These are phyloP conservation scores for Ustilago loliicola DNA, from an alignment of 1,284 basidiomycete genomes.

Conservation along the genomic window DNA sequence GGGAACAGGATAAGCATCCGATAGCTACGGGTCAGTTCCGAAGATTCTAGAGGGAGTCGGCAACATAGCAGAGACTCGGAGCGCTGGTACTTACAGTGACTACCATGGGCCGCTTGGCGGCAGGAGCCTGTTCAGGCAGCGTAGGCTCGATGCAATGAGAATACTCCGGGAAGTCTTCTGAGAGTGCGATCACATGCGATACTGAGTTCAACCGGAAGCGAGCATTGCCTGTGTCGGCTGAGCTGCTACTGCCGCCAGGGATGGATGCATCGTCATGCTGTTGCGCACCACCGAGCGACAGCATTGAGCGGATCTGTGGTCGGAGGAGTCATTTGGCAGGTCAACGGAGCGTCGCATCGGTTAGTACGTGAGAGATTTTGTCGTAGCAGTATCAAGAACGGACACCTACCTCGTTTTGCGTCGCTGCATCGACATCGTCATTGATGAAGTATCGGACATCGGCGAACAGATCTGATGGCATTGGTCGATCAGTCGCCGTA, in stretches of 20 bases:
- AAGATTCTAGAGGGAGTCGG: background rate
- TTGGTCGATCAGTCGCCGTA: background rate
- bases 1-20: background rate
- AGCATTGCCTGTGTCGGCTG: conserved; percentile 10
- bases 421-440: conserved; percentile 38
- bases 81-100: conserved; percentile 35
- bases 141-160: conserved; percentile 43
- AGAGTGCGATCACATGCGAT: conserved; percentile 73
- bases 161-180: conserved; percentile 75
- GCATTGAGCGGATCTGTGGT: conserved; percentile 21
- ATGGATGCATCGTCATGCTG: conserved; percentile 6
- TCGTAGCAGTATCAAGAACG: background rate
- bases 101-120: conserved; percentile 23
- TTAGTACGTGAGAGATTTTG: background rate
- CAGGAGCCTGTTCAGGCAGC: conserved; percentile 15
- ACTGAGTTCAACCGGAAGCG: conserved; percentile 59
- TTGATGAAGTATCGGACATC: conserved; percentile 47
- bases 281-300: conserved; percentile 15
- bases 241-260: conserved; percentile 14
- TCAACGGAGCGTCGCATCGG: background rate
- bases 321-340: background rate
- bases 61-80: background rate
- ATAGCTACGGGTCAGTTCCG: conserved; percentile 21
- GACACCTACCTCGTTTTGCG: conserved; percentile 28
- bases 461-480: conserved; percentile 31